Evolutionary conservation across 495 filamentous ascomycete species (phyloP).

Genomic region (Bryoglossum gracile): DNA sequence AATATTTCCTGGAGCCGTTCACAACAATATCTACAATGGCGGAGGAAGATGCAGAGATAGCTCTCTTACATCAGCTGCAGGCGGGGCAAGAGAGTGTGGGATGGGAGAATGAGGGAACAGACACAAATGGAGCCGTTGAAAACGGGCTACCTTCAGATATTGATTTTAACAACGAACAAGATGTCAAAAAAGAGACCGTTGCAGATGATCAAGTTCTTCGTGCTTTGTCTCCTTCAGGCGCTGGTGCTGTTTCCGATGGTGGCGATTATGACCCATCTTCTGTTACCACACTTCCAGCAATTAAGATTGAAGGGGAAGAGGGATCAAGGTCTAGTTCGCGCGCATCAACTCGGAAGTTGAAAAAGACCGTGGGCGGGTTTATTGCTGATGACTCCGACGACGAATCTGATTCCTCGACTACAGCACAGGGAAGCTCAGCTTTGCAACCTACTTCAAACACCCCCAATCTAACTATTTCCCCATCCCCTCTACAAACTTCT

Average conservation of each 20-base stretch:
- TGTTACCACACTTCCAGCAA: constrained; percentile 16
- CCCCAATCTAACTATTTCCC: constrained; percentile 17
- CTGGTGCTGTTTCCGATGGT: constrained; percentile 35
- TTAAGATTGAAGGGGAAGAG: constrained; percentile 31
- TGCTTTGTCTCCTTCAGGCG: constrained; percentile 36
- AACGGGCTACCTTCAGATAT: constrained; percentile 43
- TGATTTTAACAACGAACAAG: constrained; percentile 39
- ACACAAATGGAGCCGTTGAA: constrained; percentile 32
- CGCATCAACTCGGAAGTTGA: constrained; percentile 45
- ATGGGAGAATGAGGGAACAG: constrained; percentile 39
- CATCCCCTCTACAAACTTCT: constrained; percentile 23
- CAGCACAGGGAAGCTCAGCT: constrained; percentile 4
- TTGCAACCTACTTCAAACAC: constrained; percentile 14
- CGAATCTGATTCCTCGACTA: constrained; percentile 32
- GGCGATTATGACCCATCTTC: constrained; percentile 42
- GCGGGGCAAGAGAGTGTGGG: constrained; percentile 41
- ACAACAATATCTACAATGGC: constrained; percentile 44
- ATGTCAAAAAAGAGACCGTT: constrained; percentile 34
- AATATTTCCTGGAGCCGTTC: too few species aligned
- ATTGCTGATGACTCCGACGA: constrained; percentile 66
- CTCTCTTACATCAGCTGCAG: constrained; percentile 39
- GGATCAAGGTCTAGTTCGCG: constrained; percentile 32
- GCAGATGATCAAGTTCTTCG: constrained; percentile 37
- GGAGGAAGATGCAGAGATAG: constrained; percentile 53
- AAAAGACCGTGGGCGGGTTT: constrained; percentile 74